A percentile compares a stretch with the other conserved stretches of the same genome.
Evolutionary conservation across 495 filamentous ascomycete genomes (phyloP).

Genomic region (Tuber brumale): DNA sequence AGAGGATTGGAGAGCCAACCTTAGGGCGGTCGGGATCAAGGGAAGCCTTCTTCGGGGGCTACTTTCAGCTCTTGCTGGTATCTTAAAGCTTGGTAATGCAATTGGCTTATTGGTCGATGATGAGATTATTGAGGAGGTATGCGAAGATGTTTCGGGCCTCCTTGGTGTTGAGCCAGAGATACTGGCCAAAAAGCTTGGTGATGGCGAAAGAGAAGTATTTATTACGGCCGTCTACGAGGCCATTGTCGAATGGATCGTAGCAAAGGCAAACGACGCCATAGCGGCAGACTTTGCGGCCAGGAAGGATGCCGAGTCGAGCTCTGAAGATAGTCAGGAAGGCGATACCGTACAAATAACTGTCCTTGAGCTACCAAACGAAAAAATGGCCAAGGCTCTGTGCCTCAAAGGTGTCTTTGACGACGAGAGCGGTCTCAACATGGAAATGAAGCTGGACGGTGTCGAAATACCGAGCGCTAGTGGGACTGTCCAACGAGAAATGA

Average conservation of each 20-base stretch:
- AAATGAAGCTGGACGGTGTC: constrained; percentile 94
- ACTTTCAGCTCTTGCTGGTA: constrained; percentile 73
- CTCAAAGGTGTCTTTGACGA: constrained; percentile 91
- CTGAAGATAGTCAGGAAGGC: constrained; percentile 55
- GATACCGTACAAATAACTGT: constrained; percentile 88
- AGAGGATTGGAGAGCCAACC: constrained; percentile 76
- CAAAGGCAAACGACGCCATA: constrained; percentile 85
- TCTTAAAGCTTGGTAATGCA: constrained; percentile 87
- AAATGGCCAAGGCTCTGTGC: constrained; percentile 73
- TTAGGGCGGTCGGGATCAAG: constrained; percentile 88
- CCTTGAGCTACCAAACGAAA: constrained; percentile 73
- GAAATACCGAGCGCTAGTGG: constrained; percentile 59
- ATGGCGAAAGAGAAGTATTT: constrained; percentile 71
- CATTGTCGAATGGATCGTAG: constrained; percentile 87
- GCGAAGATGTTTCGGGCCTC: constrained; percentile 81
- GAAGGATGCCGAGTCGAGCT: constrained; percentile 57
- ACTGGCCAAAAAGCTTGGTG: constrained; percentile 68
- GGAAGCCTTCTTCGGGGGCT: constrained; percentile 71
- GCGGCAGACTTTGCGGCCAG: constrained; percentile 60
- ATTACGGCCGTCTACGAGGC: constrained; percentile 89
- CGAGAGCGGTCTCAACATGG: constrained; percentile 79
- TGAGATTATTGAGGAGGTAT: constrained; percentile 76
- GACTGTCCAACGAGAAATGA: constrained; percentile 79
- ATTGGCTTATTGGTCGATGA: constrained; percentile 77
- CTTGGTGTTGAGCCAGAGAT: constrained; percentile 82